These are phyloP conservation scores for Acrodontium crateriforme DNA, from an alignment of 2,329 filamentous ascomycete genomes.

Conservation along the genomic window DNA sequence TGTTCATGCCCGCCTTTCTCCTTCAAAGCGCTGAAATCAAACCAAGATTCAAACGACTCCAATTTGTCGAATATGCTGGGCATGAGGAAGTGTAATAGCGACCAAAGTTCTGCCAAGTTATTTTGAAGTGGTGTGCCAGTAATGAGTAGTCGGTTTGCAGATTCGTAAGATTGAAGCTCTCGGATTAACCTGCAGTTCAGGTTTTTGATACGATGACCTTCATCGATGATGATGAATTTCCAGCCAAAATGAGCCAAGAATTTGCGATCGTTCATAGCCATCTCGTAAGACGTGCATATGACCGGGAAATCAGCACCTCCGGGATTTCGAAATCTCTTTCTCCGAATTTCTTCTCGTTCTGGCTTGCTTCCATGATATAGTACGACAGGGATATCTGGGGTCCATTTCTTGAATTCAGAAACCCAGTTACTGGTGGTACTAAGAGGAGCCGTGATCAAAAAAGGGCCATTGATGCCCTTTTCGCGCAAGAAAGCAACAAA, in stretches of 20 bases:
- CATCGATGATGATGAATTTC: slow-evolving; percentile 97
- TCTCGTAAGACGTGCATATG: slow-evolving; percentile 90
- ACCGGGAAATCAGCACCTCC: slow-evolving; percentile 67
- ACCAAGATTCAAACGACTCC: slow-evolving; percentile 89
- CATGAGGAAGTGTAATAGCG: slow-evolving; percentile 79
- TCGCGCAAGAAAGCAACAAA: slow-evolving; percentile 79
- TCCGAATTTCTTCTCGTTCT: slow-evolving; percentile 63
- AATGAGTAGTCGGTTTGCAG: slow-evolving; percentile 79
- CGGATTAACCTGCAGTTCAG: slow-evolving; percentile 85
- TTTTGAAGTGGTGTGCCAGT: slow-evolving; percentile 94
- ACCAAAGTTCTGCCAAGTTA: slow-evolving; percentile 91
- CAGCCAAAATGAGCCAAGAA: slow-evolving; percentile 73
- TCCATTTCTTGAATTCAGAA: slow-evolving; percentile 84
- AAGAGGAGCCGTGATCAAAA: slow-evolving; percentile 77
- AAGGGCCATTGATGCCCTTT: slow-evolving; percentile 75
- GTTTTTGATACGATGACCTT: slow-evolving; percentile 95
- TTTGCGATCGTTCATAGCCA: slow-evolving; percentile 80
- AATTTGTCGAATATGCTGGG: slow-evolving; percentile 88
- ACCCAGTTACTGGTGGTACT: slow-evolving; percentile 95
- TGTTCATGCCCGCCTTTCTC: slow-evolving; percentile 68
- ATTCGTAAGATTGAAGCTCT: slow-evolving; percentile 75
- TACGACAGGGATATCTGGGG: slow-evolving; percentile 72
- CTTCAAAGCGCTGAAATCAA: slow-evolving; percentile 85
- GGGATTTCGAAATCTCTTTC: slow-evolving; percentile 55
- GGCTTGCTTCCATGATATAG: slow-evolving; percentile 79